phyloP scores from a whole-genome alignment of 2,329 filamentous ascomycete species.

The Aspergillus sp. region DNA sequence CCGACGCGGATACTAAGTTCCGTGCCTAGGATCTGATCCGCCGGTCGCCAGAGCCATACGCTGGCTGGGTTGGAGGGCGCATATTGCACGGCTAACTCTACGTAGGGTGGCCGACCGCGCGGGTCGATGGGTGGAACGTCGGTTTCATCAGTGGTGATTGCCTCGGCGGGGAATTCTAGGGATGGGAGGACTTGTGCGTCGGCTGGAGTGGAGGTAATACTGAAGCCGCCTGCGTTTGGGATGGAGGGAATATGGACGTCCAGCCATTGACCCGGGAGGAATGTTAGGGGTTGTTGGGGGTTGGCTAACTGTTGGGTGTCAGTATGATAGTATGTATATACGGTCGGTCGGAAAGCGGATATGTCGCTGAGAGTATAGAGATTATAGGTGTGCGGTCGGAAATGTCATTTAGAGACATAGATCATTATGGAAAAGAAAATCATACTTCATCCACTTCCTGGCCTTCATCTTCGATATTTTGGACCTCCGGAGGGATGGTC shows the following conservation, averaged over 20 bases:
- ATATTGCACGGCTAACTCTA: slow-evolving; percentile 78
- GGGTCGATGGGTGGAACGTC: slow-evolving; percentile 24
- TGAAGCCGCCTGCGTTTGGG: slow-evolving; percentile 78
- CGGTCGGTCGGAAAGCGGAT: background rate
- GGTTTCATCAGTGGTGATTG: slow-evolving; percentile 23
- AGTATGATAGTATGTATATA: background rate
- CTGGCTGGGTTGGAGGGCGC: slow-evolving; percentile 72
- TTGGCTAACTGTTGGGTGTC: background rate
- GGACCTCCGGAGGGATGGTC: slow-evolving; percentile 52
- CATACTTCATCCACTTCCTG: slow-evolving; percentile 52
- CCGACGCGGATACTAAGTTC: slow-evolving; percentile 71
- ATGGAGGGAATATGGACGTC: slow-evolving; percentile 75
- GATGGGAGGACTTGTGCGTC: slow-evolving; percentile 46
- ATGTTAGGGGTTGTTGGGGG: slow-evolving; percentile 52
- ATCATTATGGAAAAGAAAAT: background rate
- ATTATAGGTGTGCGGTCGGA: background rate
- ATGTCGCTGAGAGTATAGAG: background rate
- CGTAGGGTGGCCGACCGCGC: slow-evolving; percentile 49
- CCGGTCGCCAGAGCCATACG: slow-evolving; percentile 70
- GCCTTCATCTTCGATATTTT: slow-evolving; percentile 28
- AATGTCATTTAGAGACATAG: background rate
- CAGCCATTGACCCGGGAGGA: slow-evolving; percentile 84
- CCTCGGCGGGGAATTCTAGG: slow-evolving; percentile 22
- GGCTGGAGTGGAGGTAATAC: slow-evolving; percentile 75
- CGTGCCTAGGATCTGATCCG: slow-evolving; percentile 58